Conservation (phyloP, 2,329 filamentous ascomycete genomes). For the Cladophialophora psammophila region DNA sequence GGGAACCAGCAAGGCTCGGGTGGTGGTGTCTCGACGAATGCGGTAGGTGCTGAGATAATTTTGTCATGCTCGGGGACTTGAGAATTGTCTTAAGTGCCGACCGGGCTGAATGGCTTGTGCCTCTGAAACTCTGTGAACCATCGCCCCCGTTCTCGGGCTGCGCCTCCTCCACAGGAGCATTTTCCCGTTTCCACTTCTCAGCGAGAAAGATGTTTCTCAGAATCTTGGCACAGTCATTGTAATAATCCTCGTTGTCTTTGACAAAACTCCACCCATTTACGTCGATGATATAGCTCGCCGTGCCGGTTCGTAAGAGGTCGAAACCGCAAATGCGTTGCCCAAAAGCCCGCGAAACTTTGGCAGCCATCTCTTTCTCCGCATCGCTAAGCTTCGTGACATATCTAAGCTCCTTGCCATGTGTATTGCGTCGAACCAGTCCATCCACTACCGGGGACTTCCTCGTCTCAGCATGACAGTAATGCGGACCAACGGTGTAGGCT, state of each 20-base stretch:
- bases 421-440: constrained; percentile 92
- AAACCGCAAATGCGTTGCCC: constrained; percentile 96
- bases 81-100: constrained; percentile 65
- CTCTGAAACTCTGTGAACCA: constrained; percentile 47
- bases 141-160: constrained; percentile 43
- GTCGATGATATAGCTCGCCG: constrained; percentile 96
- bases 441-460: constrained; percentile 97
- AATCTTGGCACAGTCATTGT: constrained; percentile 87
- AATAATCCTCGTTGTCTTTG: constrained; percentile 99
- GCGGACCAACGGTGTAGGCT: constrained; percentile 92
- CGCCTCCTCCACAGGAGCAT: constrained; percentile 44
- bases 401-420: constrained; percentile 93
- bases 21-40: constrained; percentile 52
- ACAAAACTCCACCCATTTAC: constrained; percentile 99
- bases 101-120: constrained; percentile 52
- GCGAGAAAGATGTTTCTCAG: constrained; percentile 86
- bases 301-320: constrained; percentile 84
- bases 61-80: constrained; percentile 70
- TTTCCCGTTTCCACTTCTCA: constrained; percentile 66
- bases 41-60: constrained; percentile 52
- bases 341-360: constrained; percentile 88
- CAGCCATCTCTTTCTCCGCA: constrained; percentile 84
- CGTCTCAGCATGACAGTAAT: constrained; percentile 95
- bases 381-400: constrained; percentile 86
- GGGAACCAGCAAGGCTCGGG: constrained; percentile 49